Evolutionary conservation across 1,284 basidiomycete species (phyloP).

Genomic region (Sanghuangporus sanghuang): DNA sequence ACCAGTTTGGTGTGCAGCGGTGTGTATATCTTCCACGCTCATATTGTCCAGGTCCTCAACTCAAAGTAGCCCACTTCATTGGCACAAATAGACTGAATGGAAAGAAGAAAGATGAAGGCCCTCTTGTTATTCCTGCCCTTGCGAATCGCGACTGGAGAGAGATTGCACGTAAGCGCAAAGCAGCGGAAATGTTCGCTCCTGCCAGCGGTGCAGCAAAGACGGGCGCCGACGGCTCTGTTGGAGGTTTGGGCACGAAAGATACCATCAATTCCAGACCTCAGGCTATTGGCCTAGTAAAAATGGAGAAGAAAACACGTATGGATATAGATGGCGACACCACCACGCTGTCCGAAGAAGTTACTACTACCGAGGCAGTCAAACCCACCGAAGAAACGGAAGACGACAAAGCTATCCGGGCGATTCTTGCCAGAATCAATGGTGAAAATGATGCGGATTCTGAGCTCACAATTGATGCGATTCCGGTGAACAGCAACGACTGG

Average conservation of each 20-base stretch:
- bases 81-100: constrained; percentile 35
- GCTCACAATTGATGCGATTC: constrained; percentile 47
- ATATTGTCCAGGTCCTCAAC: constrained; percentile 41
- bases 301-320: constrained; percentile 31
- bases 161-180: constrained; percentile 53
- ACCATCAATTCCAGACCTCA: constrained; percentile 66
- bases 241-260: constrained; percentile 70
- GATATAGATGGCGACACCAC: constrained; percentile 6
- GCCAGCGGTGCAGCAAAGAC: constrained; percentile 54
- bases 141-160: constrained; percentile 88
- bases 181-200: constrained; percentile 55
- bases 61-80: constrained; percentile 47
- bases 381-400: constrained; percentile 56
- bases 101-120: constrained; percentile 47
- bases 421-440: constrained; percentile 51
- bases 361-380: constrained; percentile 23
- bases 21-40: constrained; percentile 46
- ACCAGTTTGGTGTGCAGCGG: constrained; percentile 68
- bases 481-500: constrained; percentile 31
- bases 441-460: constrained; percentile 34
- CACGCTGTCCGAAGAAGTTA: constrained; percentile 8
- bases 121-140: constrained; percentile 78
- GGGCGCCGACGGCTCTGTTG: constrained; percentile 72
- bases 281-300: constrained; percentile 51
- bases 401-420: constrained; percentile 65